Base-by-base conservation (phyloP, 1,284 basidiomycete genomes). In the Sanguinoderma infundibulare region DNA sequence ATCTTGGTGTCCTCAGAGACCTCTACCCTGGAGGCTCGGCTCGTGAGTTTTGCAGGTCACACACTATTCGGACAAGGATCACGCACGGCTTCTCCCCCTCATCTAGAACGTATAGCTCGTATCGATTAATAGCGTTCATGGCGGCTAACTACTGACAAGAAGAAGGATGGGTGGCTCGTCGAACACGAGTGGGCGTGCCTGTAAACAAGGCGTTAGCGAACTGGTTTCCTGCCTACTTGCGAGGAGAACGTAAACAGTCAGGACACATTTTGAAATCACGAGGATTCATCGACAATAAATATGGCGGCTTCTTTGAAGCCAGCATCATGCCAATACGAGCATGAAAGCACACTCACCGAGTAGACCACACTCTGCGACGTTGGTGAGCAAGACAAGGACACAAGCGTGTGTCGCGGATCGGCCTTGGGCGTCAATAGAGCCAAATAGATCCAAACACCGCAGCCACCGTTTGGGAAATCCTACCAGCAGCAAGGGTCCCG, bases 1-100 rank as follows among this genome's bases (percentile, higher is more conserved):
- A 99, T 94, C 79, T 97, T 98, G 51, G 95, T 96, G 77, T 99
- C 97, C 78, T 98, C 96, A 12, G 87, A 88, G 57, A 98, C 84
- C 72, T 96, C 93, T 61, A 98, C 87, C 52, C 96, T 96, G 71
- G n/a, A 30, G 5, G n/a, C n/a, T 10, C 14, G 40, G 22, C 38
- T 47, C 30, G 32, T n/a, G 26, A 42, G 28, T 49, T 28, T 24
- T 26, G n/a, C 61, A 56, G 60, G 53, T 39, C 50, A 56, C 30
- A 47, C 30, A 39, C 12, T 35, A 26, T 47, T 46, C 38, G 20
- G 34, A 7, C 46, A 35, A 38, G 58, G 40, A 57, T 47, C 61
- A 84, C 94, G 81, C 81, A 97, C 94, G 87, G 83, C 79, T 92
- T 92, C 81, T 99, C 96, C 72, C 91, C 95, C 69, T 98, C 94